Base-by-base conservation (phyloP, 75 land plant genomes). In the Cupressus sempervirens region DNA sequence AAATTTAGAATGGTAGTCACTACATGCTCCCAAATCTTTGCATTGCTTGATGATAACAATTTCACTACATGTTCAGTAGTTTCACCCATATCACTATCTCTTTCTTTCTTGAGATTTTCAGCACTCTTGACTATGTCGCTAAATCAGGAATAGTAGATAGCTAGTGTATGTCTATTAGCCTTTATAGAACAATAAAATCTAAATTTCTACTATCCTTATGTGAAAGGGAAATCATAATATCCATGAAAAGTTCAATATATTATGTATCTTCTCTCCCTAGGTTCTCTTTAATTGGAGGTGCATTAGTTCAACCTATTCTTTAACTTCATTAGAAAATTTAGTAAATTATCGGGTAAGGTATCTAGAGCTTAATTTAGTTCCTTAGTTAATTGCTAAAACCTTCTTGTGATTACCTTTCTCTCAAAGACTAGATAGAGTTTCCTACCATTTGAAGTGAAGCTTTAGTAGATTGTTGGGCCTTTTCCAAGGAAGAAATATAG, bases 1-100 rank as follows among this genome's bases (percentile, higher is more conserved):
- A 96, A 89, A 70, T 96, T 96, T 18, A 96, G 89, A 58, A 96
- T 90, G 1, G 98, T 95, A 34, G 98, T 96, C 40, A 96, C 98
- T 53, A 97, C 95, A 90, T 96, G 97, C 86, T 96, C 98, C 62
- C 93, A 95, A 10, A 93, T 93, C 81, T 94, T 85, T 4, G 85
- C 20, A 86, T 96, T 97, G 11, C 85, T 54, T 13, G 97, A 89
- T 34, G 91, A 88, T 30, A 97, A 86, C 52, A 94, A 82, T 30
- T 91, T 87, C 4, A 97, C 95, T 40, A 96, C 89, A 35, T 90
- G 80, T 83, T 89, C 89, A 29, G 91, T 82, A 75, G 53, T 65
- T 48, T 88, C 89, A 65, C 82, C 92, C 9, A 88, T 84, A 23
- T 87, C 86, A 23, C 88, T 91, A 85, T 53, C 77, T 62, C 82